phyloP scores from a whole-genome alignment of 1,284 basidiomycete species.

The Microbotryum intermedium region DNA sequence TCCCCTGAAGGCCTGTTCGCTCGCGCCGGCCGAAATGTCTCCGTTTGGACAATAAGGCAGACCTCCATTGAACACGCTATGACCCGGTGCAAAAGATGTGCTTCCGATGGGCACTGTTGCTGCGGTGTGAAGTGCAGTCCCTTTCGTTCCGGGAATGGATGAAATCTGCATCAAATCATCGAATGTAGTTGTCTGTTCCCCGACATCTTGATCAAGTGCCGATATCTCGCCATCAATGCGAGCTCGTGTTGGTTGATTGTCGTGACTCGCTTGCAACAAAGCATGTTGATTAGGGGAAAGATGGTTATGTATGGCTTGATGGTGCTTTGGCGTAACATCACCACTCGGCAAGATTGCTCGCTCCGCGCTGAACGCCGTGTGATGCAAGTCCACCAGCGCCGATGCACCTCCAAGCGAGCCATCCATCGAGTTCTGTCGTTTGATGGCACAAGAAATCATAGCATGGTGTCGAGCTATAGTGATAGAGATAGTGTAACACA shows the following conservation, averaged over 20 bases:
- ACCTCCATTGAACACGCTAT: too few relatives aligned
- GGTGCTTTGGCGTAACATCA: background rate
- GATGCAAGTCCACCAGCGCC: constrained; percentile 6
- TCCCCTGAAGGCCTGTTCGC: too few relatives aligned
- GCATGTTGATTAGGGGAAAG: background rate
- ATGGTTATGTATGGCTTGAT: background rate
- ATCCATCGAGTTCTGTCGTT: background rate
- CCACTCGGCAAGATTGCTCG: background rate
- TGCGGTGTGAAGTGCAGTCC: too few relatives aligned
- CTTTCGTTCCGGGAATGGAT: too few relatives aligned
- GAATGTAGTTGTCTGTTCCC: too few relatives aligned
- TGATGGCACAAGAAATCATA: background rate
- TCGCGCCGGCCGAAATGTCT: too few relatives aligned
- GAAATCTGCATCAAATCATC: too few relatives aligned
- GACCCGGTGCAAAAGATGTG: too few relatives aligned
- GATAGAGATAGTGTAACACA: too few relatives aligned
- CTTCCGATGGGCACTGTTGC: too few relatives aligned
- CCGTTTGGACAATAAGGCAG: too few relatives aligned
- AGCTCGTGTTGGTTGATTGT: background rate
- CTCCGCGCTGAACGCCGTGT: constrained; percentile 6
- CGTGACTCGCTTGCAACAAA: background rate
- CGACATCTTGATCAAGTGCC: too few relatives aligned
- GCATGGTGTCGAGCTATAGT: background rate
- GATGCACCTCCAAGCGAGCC: constrained; percentile 1
- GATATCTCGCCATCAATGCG: background rate